These are phyloP conservation scores for Closterium sp. DNA, from an alignment of 139 green algal species.

Conservation along the genomic window DNA sequence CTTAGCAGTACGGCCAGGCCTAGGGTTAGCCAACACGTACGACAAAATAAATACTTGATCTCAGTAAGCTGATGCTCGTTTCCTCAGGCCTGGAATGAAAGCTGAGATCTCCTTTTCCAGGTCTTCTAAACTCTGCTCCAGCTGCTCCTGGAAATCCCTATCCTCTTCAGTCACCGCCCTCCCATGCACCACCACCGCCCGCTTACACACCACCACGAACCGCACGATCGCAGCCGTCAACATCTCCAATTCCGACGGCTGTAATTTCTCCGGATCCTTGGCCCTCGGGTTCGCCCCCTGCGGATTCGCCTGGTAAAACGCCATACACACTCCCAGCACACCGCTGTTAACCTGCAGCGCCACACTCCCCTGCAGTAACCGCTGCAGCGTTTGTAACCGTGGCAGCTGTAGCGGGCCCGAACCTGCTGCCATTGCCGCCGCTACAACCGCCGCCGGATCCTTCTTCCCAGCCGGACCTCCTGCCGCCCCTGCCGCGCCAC, in stretches of 20 bases:
- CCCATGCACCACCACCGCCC: conserved; percentile 33
- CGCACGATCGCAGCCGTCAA: conserved; percentile 21
- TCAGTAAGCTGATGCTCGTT: not conserved
- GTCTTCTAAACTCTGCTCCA: conserved; percentile 34
- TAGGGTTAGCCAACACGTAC: not conserved
- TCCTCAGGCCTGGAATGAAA: conserved; percentile 37
- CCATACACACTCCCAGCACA: conserved; percentile 45
- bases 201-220: conserved; percentile 45
- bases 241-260: conserved; percentile 14
- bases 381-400: conserved; percentile 31
- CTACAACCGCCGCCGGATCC: not conserved
- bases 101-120: conserved; percentile 20
- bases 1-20: too few relatives aligned
- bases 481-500: not conserved
- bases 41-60: not conserved
- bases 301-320: conserved; percentile 28
- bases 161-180: conserved; percentile 26
- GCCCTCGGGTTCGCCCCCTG: not conserved
- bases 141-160: conserved; percentile 38
- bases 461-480: not conserved
- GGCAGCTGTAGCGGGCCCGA: conserved; percentile 5
- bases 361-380: conserved; percentile 50
- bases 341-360: conserved; percentile 50
- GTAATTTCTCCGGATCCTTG: conserved; percentile 1
- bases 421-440: not conserved